Base-by-base conservation (phyloP, 108 stramenopile species). In the Pseudonitzschia delicatissima region DNA sequence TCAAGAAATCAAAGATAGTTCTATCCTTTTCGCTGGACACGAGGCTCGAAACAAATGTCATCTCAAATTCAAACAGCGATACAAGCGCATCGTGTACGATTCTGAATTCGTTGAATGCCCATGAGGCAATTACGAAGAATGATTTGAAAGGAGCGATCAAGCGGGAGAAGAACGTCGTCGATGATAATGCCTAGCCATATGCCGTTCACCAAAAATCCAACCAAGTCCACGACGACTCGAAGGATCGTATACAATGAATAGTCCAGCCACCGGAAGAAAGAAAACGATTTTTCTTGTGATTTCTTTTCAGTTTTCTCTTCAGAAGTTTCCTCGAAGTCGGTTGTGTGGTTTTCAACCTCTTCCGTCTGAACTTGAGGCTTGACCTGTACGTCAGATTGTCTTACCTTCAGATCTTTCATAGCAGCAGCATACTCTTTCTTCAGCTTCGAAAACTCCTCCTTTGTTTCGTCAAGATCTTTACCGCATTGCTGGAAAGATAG, bases 41-140 rank as follows among this genome's bases (percentile, higher is more conserved):
- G 3, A 61, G 60, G 20, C 60, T 40, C 1, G 39, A 61, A 26
- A 42, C 39, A 42, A 61, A 61, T 1, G 39, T 40, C 60, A 61
- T 37, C 40, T 61, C 39, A 61, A 42, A 61, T 15, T 37, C 60
- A 40, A 61, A 61, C n/a, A 42, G 39, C 7, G 60, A 37, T 26
- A 61, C 60, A 25, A 61, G 39, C n/a, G 60, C 60, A 26, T 61
- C 32, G 39, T 61, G 60, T 3, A 42, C 40, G 39, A 42, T 40
- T 40, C 60, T 29, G 18, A 37, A 61, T 29, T 40, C 36, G 39
- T 61, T 40, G n/a, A 27, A n/a, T 23, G 32, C 39, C 39, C 25
- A 61, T 12, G 37, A 37, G 18, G 40, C 21, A 37, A 61, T 18
- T 23, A 6, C 3, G 8, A 37, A 36, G 6, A 61, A 26, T 2